Base-by-base conservation (phyloP, 257 asterid genomes). In the Primulina huaijiensis region DNA sequence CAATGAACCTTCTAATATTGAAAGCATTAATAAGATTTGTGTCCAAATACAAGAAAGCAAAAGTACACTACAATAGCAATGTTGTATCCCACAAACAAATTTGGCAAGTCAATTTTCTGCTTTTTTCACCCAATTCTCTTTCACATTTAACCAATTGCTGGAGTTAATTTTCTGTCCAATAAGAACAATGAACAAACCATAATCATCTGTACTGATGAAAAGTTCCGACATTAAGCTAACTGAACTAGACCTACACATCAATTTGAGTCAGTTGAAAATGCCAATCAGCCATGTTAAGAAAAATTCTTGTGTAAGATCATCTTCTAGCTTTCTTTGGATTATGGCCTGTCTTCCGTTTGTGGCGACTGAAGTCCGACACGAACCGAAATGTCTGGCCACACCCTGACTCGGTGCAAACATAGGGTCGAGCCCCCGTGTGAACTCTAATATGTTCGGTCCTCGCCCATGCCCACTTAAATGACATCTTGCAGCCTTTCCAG, bases 391-490 rank as follows among this genome's bases (percentile, higher is more conserved):
- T 94, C 84, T 91, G 96, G 8, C 97, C 97, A 66, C 99, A 94
- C 23, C 97, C 99, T 2, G 84, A 53, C 80, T 82, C 96, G 0
- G 89, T 78, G 76, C 99, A 94, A 8, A 85, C 84, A 58, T 94
- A 94, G 16, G 99, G 99, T 8, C 99, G 95, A 14, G 83, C 99
- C 70, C 99, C 99, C 0, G 99, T 94, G 64, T 94, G 99, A 65
- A 94, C 98, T 56, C 99, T 83, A 17, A 94, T 88, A 81, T 94
- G 99, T 69, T 94, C 99, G 0, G 99, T 94, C 62, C 97, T 76
- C 6, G 99, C 99, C 99, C 99, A 94, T 7, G 99, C 97, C 99
- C 99, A 94, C 79, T 94, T 94, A 72, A 94, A 94, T 0, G 97
- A 64, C 99, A 94, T 94, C 88, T 88, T 94, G 89, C 99, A 94